Percentiles rank a stretch among this genome's conserved stretches.
Evolutionary conservation across 2,329 filamentous ascomycete genomes (phyloP).

Genomic region (Rasamsonia emersonii): DNA sequence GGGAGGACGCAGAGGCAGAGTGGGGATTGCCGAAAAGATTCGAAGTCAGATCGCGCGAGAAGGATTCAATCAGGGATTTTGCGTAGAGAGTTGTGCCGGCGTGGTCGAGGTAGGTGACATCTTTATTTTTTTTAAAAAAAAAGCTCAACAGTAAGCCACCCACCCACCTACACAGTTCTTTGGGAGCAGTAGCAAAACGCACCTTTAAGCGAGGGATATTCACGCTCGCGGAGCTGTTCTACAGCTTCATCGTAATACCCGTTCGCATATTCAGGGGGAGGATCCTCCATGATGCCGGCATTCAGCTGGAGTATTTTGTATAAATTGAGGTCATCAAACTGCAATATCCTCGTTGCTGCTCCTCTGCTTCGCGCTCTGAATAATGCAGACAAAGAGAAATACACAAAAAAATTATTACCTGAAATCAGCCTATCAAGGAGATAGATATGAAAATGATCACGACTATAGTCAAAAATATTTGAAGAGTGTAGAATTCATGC

Average conservation of each 20-base stretch:
- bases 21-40: conserved; percentile 88
- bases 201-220: conserved; percentile 41
- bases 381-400: no score
- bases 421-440: no score
- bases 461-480: no score
- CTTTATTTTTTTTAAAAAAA: conserved; percentile 34
- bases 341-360: no score
- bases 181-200: conserved; percentile 2
- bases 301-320: neutral
- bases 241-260: conserved; percentile 37
- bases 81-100: conserved; percentile 81
- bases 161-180: no score
- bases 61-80: conserved; percentile 70
- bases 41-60: conserved; percentile 67
- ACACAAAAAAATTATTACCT: no score
- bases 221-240: conserved; percentile 36
- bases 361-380: no score
- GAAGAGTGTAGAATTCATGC: no score
- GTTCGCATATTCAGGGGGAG: conserved; percentile 11
- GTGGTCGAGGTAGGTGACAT: conserved; percentile 80
- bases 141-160: neutral
- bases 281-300: conserved; percentile 4
- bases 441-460: no score
- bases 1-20: conserved; percentile 73
- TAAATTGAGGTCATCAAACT: neutral